Percentiles rank a stretch among this genome's conserved stretches.
These are phyloP conservation scores for Salmacisia buchloeana DNA, from an alignment of 1,284 basidiomycete genomes.

Conservation along the genomic window DNA sequence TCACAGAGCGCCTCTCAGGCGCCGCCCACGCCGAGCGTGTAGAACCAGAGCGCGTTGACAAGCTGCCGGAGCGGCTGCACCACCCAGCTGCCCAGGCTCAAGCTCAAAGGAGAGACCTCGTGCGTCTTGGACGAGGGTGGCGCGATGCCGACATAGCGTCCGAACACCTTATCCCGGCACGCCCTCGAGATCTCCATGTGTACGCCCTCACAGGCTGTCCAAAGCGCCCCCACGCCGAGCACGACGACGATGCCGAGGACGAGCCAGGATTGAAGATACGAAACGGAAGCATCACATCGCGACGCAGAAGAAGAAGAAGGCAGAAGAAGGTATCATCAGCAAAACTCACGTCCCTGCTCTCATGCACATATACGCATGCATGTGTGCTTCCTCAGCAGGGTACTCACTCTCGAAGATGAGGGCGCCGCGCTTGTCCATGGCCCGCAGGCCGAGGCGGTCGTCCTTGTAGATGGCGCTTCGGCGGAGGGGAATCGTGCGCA, in stretches of 20 bases:
- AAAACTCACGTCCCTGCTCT: not conserved
- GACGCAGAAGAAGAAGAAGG: not conserved
- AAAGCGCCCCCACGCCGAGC: too few relatives aligned
- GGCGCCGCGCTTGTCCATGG: constrained; percentile 66
- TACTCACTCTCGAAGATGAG: constrained; percentile 31
- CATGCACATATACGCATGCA: not conserved
- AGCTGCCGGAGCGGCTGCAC: not conserved
- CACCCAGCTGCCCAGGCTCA: not conserved
- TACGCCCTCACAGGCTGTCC: constrained; percentile 28
- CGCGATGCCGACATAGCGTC: constrained; percentile 38
- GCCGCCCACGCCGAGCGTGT: not conserved
- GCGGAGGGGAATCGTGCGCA: constrained; percentile 63
- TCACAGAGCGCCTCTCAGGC: not conserved
- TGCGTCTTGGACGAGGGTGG: constrained; percentile 12
- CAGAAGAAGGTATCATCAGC: not conserved
- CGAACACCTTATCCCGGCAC: constrained; percentile 42
- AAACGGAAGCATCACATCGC: not conserved
- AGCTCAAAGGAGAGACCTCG: too few relatives aligned
- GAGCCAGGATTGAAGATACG: too few relatives aligned
- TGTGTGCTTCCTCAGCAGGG: not conserved
- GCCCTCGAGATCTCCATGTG: constrained; percentile 46
- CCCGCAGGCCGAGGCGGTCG: constrained; percentile 80
- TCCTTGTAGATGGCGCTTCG: constrained; percentile 70
- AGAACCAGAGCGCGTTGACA: not conserved
- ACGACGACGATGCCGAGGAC: too few relatives aligned